phyloP scores from a whole-genome alignment of 495 filamentous ascomycete genomes.

The Gamarada debralockiae region DNA sequence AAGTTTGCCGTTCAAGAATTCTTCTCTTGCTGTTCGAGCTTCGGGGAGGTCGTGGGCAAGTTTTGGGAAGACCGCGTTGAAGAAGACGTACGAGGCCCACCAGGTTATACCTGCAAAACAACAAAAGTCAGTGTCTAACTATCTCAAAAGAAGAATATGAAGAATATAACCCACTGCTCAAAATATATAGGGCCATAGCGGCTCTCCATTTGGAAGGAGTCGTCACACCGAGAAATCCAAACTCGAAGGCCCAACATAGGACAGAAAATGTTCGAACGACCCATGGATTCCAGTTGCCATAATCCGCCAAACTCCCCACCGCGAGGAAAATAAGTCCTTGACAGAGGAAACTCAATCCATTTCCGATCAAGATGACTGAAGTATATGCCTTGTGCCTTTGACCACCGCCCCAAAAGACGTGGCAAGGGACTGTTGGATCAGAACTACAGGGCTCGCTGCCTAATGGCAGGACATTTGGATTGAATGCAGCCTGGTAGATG shows the following conservation, averaged over 20 bases:
- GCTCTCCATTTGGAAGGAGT: slow-evolving; percentile 18
- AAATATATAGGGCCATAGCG: slow-evolving; percentile 24
- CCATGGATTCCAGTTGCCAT: slow-evolving; percentile 26
- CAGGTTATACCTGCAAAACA: slow-evolving; percentile 19
- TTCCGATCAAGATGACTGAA: slow-evolving; percentile 22
- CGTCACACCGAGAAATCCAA: slow-evolving; percentile 24
- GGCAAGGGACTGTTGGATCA: slow-evolving; percentile 18
- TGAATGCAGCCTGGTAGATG: slow-evolving; percentile 24
- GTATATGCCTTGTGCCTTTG: slow-evolving; percentile 23
- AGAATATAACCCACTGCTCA: slow-evolving; percentile 23
- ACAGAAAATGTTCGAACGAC: slow-evolving; percentile 21
- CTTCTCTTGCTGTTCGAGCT: slow-evolving; percentile 10
- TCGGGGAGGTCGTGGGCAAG: slow-evolving; percentile 22
- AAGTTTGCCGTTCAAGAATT: slow-evolving; percentile 12
- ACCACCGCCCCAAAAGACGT: slow-evolving; percentile 24
- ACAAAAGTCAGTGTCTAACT: background rate
- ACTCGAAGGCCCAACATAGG: slow-evolving; percentile 23
- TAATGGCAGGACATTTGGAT: slow-evolving; percentile 20
- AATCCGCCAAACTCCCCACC: slow-evolving; percentile 25
- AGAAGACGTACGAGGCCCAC: slow-evolving; percentile 27
- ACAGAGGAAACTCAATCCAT: slow-evolving; percentile 21
- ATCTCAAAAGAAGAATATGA: too few species aligned
- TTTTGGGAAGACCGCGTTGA: slow-evolving; percentile 25
- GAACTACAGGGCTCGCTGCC: slow-evolving; percentile 17
- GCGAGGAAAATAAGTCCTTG: slow-evolving; percentile 23